phyloP scores from a whole-genome alignment of 768 basidiomycete genomes.

The Collybia nuda region DNA sequence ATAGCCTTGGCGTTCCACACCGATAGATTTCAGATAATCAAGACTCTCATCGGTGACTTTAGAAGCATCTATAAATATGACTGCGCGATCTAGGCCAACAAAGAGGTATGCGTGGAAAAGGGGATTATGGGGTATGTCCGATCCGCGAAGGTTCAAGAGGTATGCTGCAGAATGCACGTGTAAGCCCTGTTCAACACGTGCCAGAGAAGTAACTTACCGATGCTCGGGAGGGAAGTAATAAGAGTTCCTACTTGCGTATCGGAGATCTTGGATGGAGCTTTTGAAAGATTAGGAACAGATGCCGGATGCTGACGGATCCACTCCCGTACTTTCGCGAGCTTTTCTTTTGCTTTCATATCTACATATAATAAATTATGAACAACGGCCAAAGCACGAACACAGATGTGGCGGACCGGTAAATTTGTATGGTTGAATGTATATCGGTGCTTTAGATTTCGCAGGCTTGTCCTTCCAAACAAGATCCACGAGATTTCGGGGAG shows the following conservation, averaged over 20 bases:
- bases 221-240: conserved; percentile 66
- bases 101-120: conserved; percentile 89
- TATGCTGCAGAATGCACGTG: conserved; percentile 54
- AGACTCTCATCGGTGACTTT: conserved; percentile 63
- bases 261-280: conserved; percentile 53
- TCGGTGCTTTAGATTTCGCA: conserved; percentile 56
- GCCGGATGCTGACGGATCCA: conserved; percentile 69
- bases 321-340: conserved; percentile 66
- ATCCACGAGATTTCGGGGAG: conserved; percentile 83
- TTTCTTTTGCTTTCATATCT: conserved; percentile 64
- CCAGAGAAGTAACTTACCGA: conserved; percentile 46
- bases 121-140: conserved; percentile 90
- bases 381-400: neutral
- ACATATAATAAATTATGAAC: conserved; percentile 15
- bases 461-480: conserved; percentile 81
- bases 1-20: conserved; percentile 64
- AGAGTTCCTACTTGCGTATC: conserved; percentile 70
- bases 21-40: conserved; percentile 55
- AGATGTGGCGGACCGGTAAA: conserved; percentile 51
- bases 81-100: conserved; percentile 56
- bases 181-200: neutral
- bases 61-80: conserved; percentile 71
- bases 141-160: conserved; percentile 84
- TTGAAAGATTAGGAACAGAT: conserved; percentile 60
- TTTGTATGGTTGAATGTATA: conserved; percentile 67